Evolutionary conservation across 495 filamentous ascomycete genomes (phyloP).

Genomic region (Talaromyces adpressus): DNA sequence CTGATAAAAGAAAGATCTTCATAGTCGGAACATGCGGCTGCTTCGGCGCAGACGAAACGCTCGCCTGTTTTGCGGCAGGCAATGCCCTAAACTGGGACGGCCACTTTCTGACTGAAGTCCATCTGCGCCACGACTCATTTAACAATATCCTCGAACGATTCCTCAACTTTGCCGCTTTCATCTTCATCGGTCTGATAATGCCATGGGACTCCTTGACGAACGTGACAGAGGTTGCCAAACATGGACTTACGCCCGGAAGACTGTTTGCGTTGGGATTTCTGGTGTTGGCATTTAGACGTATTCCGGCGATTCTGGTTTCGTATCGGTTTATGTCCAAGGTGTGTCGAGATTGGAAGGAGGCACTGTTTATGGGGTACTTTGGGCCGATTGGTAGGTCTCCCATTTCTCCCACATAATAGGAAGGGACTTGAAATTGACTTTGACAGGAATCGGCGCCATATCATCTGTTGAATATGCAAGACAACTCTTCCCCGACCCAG

Average conservation of each 20-base stretch:
- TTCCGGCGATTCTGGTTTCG: slow-evolving; percentile 28
- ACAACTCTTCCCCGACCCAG: slow-evolving; percentile 44
- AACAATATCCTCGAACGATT: slow-evolving; percentile 26
- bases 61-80: slow-evolving; percentile 34
- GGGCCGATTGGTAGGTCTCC: slow-evolving; percentile 29
- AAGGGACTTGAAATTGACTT: slow-evolving; percentile 6
- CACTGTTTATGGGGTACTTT: slow-evolving; percentile 35
- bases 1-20: slow-evolving; percentile 8
- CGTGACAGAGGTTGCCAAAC: slow-evolving; percentile 11
- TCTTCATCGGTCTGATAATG: slow-evolving; percentile 37
- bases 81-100: slow-evolving; percentile 35
- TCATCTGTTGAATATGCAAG: slow-evolving; percentile 45
- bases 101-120: slow-evolving; percentile 23
- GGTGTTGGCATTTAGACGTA: slow-evolving; percentile 29
- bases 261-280: slow-evolving; percentile 24
- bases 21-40: slow-evolving; percentile 34
- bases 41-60: slow-evolving; percentile 32
- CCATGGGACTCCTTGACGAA: slow-evolving; percentile 29
- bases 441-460: slow-evolving; percentile 28
- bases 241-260: slow-evolving; percentile 24
- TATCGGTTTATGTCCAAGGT: slow-evolving; percentile 32
- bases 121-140: slow-evolving; percentile 32
- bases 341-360: slow-evolving; percentile 31
- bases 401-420: neutral
- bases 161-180: slow-evolving; percentile 35